phyloP scores from a whole-genome alignment of 139 green algal species.

The Astrephomene gubernaculifera region DNA sequence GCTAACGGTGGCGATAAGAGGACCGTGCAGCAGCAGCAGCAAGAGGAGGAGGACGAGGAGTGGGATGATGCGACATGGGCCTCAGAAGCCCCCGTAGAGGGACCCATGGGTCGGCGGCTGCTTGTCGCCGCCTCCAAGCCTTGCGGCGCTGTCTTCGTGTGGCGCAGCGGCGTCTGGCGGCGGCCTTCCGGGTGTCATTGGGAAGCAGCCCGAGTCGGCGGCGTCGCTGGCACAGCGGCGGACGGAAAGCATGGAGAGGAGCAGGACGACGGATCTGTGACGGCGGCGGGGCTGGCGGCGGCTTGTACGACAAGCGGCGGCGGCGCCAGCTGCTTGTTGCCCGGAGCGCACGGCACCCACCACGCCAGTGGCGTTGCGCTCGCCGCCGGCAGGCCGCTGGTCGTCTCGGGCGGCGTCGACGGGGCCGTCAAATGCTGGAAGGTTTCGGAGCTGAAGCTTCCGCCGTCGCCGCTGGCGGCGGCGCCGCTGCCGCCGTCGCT shows the following conservation, averaged over 20 bases:
- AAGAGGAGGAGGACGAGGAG: neutral
- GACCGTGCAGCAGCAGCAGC: neutral
- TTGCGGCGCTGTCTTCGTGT: conserved; percentile 2
- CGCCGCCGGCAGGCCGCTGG: neutral
- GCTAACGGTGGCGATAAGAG: too few relatives aligned
- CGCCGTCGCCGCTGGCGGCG: too few relatives aligned
- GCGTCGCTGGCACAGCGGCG: too few relatives aligned
- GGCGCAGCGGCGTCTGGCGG: neutral
- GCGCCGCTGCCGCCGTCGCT: neutral
- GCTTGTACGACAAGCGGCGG: neutral
- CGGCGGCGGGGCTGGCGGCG: neutral
- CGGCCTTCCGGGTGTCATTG: neutral
- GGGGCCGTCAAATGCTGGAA: neutral
- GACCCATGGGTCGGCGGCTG: conserved; percentile 1
- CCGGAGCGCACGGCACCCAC: conserved; percentile 11
- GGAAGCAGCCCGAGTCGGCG: too few relatives aligned
- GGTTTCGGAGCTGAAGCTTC: conserved; percentile 3
- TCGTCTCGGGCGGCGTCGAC: conserved; percentile 22
- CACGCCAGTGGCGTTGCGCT: conserved; percentile 3
- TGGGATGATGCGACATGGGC: too few relatives aligned
- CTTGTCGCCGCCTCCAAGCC: conserved; percentile 25
- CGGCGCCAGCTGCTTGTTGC: conserved; percentile 15
- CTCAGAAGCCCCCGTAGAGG: neutral
- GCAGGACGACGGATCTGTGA: neutral
- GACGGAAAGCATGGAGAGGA: neutral